Base-by-base conservation (phyloP, 2,329 filamentous ascomycete species). In the Triangularia verruculosa region DNA sequence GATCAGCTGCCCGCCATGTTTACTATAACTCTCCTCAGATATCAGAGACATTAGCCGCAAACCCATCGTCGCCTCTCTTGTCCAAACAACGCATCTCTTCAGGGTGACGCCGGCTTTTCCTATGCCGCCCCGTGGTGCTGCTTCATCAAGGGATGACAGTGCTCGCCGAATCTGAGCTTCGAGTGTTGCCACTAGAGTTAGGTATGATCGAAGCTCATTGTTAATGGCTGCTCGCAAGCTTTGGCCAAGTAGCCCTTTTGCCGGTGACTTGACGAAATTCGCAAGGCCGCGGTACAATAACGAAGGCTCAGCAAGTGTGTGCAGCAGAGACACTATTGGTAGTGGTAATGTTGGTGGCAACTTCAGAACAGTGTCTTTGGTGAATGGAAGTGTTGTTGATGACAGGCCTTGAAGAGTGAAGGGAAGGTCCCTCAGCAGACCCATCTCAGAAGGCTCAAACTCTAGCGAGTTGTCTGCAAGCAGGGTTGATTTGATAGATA, bases 41-140 rank as follows among this genome's bases (percentile, higher is more conserved):
- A 99, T 97, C 63, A 97, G 77, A 71, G 92, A 96, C 90, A 99
- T 93, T 61, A 99, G 80, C 15, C 95, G 87, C 69, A 99, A 78
- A 0, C 93, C 95, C 89, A 98, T 96, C 0, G 95, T 99, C 6
- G 95, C 92, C 76, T 99, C 96, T 69, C 94, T 87, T 8, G 93
- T 98, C 96, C 96, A 99, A 24, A 99, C 90, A 2, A 99, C 90
- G 71, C 94, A 98, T 74, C 95, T 84, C 76, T 98, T 98, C 58
- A 99, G 80, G 0, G 95, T 99, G 13, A 99, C 94, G 1, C 93
- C 93, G 0, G 91, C 89, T 71, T 93, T 95, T 5, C 92, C 89
- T 60, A 96, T 87, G 1, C 89, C 89, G 53, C 86, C 84, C 55
- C 88, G 83, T 2, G 90, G 86, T 3, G 85, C 85, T 1, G 81